These are phyloP conservation scores for Rhodotorula graminis DNA, from an alignment of 768 basidiomycete genomes.

Conservation along the genomic window DNA sequence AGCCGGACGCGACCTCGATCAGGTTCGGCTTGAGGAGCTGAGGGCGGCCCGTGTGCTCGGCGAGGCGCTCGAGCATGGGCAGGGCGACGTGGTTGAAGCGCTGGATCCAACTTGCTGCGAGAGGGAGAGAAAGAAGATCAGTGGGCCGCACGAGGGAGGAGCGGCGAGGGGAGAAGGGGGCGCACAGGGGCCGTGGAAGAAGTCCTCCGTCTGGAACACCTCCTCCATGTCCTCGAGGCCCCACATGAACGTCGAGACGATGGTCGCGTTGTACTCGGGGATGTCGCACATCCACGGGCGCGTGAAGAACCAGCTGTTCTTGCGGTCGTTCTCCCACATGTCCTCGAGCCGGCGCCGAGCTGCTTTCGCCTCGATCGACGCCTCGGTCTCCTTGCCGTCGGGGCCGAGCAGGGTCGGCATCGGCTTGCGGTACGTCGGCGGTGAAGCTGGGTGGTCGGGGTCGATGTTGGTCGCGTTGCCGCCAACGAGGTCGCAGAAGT, in stretches of 20 bases:
- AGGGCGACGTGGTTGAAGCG: slow-evolving; percentile 35
- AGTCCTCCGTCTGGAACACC: slow-evolving; percentile 28
- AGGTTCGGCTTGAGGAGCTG: slow-evolving; percentile 25
- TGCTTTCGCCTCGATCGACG: slow-evolving; percentile 14
- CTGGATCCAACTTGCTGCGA: slow-evolving; percentile 30
- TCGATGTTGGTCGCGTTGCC: slow-evolving; percentile 26
- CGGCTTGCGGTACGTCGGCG: slow-evolving; percentile 30
- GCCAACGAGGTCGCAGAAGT: slow-evolving; percentile 36
- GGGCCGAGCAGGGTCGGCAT: slow-evolving; percentile 21
- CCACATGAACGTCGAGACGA: slow-evolving; percentile 31
- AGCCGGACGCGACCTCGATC: slow-evolving; percentile 34
- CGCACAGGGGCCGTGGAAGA: slow-evolving; percentile 37
- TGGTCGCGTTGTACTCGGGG: slow-evolving; percentile 25
- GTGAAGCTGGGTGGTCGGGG: slow-evolving; percentile 29
- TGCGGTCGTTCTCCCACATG: slow-evolving; percentile 23
- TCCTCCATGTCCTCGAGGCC: slow-evolving; percentile 36
- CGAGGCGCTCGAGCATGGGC: slow-evolving; percentile 31
- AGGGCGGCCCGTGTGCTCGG: slow-evolving; percentile 25
- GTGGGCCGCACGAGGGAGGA: not conserved
- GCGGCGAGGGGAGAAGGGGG: not conserved
- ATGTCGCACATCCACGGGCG: slow-evolving; percentile 35
- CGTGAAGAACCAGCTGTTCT: slow-evolving; percentile 29
- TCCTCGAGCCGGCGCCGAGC: slow-evolving; percentile 13
- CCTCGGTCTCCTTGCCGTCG: slow-evolving; percentile 21
- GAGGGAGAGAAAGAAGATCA: not conserved